A percentile compares a stretch with the other conserved stretches of the same genome.
These are phyloP conservation scores for Aspergillus niger DNA, from an alignment of 2,329 filamentous ascomycete species.

Conservation along the genomic window DNA sequence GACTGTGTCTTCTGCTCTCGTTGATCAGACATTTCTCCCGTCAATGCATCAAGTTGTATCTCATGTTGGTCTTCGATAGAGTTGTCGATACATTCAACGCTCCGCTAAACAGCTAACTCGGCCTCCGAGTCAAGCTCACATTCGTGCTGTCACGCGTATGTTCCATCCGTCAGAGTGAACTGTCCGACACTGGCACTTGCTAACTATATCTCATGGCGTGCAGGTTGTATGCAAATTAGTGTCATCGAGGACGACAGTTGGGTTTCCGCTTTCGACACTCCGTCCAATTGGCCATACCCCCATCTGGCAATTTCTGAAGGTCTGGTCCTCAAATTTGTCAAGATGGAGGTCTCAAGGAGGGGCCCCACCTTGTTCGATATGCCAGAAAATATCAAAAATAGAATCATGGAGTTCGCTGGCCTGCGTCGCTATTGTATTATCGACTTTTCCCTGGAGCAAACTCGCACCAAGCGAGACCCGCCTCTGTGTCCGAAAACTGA, in stretches of 20 bases:
- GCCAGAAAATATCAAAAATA: slow-evolving; percentile 21
- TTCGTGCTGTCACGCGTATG: background rate
- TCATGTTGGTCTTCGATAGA: too few species aligned
- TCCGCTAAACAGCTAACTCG: background rate
- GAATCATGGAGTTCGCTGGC: slow-evolving; percentile 25
- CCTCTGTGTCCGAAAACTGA: slow-evolving; percentile 1
- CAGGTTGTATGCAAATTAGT: background rate
- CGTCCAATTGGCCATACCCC: background rate
- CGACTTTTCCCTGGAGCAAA: slow-evolving; percentile 17
- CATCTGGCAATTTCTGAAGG: background rate
- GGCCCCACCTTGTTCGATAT: slow-evolving; percentile 21
- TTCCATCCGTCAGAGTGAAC: background rate
- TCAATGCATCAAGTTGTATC: too few species aligned
- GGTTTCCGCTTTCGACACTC: background rate
- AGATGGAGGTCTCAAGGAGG: background rate
- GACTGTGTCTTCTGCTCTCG: background rate
- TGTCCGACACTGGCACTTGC: background rate
- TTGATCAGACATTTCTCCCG: too few species aligned
- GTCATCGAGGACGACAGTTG: background rate
- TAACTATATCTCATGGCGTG: background rate
- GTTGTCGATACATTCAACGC: too few species aligned
- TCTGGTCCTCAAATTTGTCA: too few species aligned
- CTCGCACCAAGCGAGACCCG: slow-evolving; percentile 7
- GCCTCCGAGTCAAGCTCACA: background rate
- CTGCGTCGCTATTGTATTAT: slow-evolving; percentile 27